Evolutionary conservation across 225 moss, liverwort and hornwort genomes (phyloP).

Genomic region (Bryum argenteum): DNA sequence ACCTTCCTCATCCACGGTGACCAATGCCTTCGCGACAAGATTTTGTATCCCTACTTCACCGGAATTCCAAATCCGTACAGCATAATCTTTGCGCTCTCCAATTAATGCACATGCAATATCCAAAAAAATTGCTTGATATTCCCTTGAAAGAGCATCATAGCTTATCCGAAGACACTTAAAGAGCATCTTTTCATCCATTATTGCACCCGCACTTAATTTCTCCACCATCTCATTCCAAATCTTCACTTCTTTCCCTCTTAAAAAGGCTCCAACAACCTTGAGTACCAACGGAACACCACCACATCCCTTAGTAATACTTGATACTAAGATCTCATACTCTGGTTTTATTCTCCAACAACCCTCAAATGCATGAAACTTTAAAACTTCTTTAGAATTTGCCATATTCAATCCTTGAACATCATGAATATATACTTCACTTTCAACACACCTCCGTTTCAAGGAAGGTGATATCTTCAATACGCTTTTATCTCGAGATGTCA

Average conservation of each 20-base stretch:
- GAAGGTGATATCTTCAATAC: neutral
- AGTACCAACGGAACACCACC: neutral
- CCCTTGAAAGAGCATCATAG: neutral
- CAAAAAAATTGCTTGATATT: neutral
- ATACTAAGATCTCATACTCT: neutral
- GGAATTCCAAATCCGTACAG: neutral
- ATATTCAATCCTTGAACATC: accelerated
- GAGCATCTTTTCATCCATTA: neutral
- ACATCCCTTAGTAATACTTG: neutral
- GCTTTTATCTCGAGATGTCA: too few species aligned
- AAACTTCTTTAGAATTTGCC: neutral
- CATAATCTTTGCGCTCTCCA: neutral
- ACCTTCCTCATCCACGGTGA: neutral
- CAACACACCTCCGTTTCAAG: neutral
- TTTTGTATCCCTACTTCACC: accelerated
- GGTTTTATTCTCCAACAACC: neutral
- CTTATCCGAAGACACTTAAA: neutral
- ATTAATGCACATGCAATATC: neutral
- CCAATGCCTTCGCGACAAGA: neutral
- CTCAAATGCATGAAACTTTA: neutral
- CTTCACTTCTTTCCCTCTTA: accelerated
- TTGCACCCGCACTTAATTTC: neutral
- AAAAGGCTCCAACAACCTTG: neutral
- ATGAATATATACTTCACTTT: neutral
- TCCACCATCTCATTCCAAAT: neutral